Base-by-base conservation (phyloP, 306 rosid genomes). In the Acacia crassicarpa region DNA sequence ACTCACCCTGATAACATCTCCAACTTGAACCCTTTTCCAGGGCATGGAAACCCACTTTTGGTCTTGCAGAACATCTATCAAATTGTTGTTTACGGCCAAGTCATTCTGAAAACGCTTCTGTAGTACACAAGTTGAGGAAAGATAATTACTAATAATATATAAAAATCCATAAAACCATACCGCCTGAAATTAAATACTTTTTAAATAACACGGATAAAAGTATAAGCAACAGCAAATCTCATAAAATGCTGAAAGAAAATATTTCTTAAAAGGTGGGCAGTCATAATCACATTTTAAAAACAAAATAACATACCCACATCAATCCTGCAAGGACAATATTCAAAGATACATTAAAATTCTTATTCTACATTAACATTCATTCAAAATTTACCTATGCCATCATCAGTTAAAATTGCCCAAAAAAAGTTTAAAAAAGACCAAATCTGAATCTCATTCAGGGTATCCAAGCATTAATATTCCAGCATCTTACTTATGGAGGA, bases 101-200 rank as follows among this genome's bases (percentile, higher is more conserved):
- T 94, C 98, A 86, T 91, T 94, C 90, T 92, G 98, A 81, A 94
- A 87, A 56, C 98, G 98, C 85, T 94, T 94, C 98, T 94, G 97
- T 87, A 76, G 72, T 40, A 59, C 84, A 69, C 8, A 82, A 77
- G 78, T 78, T 46, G 76, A 81, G 61, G 75, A 75, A 79, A 82
- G 82, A 80, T 81, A 61, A 75, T 61, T 44, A 79, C n/a, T 23
- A 49, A 19, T 8, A 56, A 0, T n/a, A 20, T 17, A 16, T 35
- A 76, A 78, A 78, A 30, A 49, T 46, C 51, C 30, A 62, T 35
- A 59, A 41, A 63, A 41, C 51, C 71, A 72, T 40, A 46, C 75
- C 19, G 20, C 77, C 76, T 38, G 58, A 53, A 67, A 62, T 70
- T 33, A 69, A 80, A 43, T 25, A 23, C 32, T 58, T 54, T 17